Percentiles rank a stretch among this genome's conserved stretches.
Conservation (phyloP, 345 rosid genomes). For the Citropsis articulata region DNA sequence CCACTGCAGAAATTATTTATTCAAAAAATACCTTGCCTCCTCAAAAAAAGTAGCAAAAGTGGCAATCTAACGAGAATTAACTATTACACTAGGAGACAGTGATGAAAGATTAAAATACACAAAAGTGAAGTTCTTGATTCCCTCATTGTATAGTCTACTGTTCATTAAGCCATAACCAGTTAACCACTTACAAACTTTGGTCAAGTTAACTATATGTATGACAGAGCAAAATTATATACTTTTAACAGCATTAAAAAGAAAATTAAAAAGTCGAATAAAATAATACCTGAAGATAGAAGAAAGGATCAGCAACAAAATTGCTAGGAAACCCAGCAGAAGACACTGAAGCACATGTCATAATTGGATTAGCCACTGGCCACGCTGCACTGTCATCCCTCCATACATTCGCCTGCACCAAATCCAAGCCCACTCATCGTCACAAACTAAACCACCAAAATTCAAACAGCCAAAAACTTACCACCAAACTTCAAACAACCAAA, state of each 20-base stretch:
- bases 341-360: conserved; percentile 79
- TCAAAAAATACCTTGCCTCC: not conserved
- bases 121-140: not conserved
- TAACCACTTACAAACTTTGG: not conserved
- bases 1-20: not conserved
- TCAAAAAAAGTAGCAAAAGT: not conserved
- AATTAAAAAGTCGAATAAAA: not conserved
- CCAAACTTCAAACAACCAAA: not conserved
- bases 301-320: conserved; percentile 94
- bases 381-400: conserved; percentile 78
- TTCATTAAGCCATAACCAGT: not conserved
- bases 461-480: not conserved
- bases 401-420: conserved; percentile 47
- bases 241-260: not conserved
- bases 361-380: conserved; percentile 98
- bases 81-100: not conserved
- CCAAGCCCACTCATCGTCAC: conserved; percentile 8
- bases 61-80: not conserved
- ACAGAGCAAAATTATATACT: not conserved
- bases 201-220: not conserved
- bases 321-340: conserved; percentile 79
- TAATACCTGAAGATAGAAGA: conserved; percentile 75
- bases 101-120: not conserved
- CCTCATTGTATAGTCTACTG: not conserved
- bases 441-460: not conserved